Conservation (phyloP, 1,139 yeast species). For the Taphrina populina region DNA sequence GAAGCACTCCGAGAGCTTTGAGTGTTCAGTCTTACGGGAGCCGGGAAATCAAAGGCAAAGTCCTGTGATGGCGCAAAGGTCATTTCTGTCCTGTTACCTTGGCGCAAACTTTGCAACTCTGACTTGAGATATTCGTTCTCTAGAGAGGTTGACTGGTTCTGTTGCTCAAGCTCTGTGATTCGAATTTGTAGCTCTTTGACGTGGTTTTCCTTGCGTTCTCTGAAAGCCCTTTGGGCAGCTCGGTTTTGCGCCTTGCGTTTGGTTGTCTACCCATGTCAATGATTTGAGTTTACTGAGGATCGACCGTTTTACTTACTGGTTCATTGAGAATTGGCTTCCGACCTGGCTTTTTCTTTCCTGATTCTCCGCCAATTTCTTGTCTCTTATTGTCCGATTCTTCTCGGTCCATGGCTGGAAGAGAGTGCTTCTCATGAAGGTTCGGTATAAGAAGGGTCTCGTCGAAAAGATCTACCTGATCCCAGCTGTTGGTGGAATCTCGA, state of each 20-base stretch:
- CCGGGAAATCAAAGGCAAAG: slow-evolving; percentile 9
- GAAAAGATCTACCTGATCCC: neutral
- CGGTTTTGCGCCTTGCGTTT: slow-evolving; percentile 90
- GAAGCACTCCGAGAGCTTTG: slow-evolving; percentile 1
- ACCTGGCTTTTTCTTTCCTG: slow-evolving; percentile 51
- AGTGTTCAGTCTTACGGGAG: too few relatives aligned
- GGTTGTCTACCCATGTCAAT: slow-evolving; percentile 13
- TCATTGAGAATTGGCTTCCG: slow-evolving; percentile 73
- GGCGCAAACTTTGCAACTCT: slow-evolving; percentile 5
- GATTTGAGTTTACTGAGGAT: too few relatives aligned
- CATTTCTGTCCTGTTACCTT: neutral
- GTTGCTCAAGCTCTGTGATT: slow-evolving; percentile 53
- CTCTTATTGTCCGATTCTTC: slow-evolving; percentile 10
- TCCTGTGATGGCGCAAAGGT: slow-evolving; percentile 7
- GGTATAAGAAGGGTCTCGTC: slow-evolving; percentile 5
- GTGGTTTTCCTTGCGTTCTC: slow-evolving; percentile 71
- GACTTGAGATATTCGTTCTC: slow-evolving; percentile 19
- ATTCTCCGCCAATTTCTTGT: slow-evolving; percentile 5
- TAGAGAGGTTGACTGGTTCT: slow-evolving; percentile 1
- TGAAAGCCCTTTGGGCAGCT: slow-evolving; percentile 91
- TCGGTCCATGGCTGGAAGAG: neutral
- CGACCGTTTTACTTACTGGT: slow-evolving; percentile 26
- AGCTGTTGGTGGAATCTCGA: neutral
- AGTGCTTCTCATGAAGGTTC: slow-evolving; percentile 17
- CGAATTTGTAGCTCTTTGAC: slow-evolving; percentile 57